Conservation (phyloP, 2,329 filamentous ascomycete species). For the Talaromyces sp. region DNA sequence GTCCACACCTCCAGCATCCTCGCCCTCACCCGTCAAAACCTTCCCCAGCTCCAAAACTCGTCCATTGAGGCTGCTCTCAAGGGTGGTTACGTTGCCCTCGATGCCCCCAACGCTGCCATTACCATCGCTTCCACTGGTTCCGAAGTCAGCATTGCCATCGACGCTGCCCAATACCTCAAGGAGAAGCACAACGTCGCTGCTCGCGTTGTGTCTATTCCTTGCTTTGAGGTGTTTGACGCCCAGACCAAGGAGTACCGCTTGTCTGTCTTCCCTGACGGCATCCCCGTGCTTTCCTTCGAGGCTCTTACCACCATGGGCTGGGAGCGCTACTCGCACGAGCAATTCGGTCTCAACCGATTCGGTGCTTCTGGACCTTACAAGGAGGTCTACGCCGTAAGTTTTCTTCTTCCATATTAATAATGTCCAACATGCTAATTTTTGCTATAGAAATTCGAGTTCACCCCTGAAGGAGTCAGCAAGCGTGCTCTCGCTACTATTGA, state of each 20-base stretch:
- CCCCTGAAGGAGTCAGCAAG: conserved; percentile 92
- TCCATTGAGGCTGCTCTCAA: conserved; percentile 84
- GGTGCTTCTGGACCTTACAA: conserved; percentile 96
- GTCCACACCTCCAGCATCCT: conserved; percentile 88
- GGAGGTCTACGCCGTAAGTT: conserved; percentile 84
- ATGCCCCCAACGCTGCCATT: conserved; percentile 75
- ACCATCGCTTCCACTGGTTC: conserved; percentile 94
- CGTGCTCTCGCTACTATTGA: conserved; percentile 85
- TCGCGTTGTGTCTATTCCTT: conserved; percentile 91
- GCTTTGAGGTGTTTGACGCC: conserved; percentile 92
- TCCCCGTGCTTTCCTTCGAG: conserved; percentile 89
- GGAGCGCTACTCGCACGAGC: conserved; percentile 99
- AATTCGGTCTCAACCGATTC: conserved; percentile 98
- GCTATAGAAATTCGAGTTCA: conserved; percentile 95
- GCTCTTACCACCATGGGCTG: conserved; percentile 96
- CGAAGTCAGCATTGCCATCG: conserved; percentile 88
- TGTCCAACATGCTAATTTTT: conserved; percentile 1
- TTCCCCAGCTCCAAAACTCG: conserved; percentile 93
- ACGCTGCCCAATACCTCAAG: conserved; percentile 84
- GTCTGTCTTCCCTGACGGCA: conserved; percentile 85
- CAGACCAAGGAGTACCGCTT: conserved; percentile 95
- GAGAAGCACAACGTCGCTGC: conserved; percentile 83
- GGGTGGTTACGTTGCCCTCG: conserved; percentile 88
- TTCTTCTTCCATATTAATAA: not conserved
- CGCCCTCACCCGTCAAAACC: conserved; percentile 94